Evolutionary conservation across 108 stramenopile species (phyloP).

Genomic region (Skeletonema marinoi): DNA sequence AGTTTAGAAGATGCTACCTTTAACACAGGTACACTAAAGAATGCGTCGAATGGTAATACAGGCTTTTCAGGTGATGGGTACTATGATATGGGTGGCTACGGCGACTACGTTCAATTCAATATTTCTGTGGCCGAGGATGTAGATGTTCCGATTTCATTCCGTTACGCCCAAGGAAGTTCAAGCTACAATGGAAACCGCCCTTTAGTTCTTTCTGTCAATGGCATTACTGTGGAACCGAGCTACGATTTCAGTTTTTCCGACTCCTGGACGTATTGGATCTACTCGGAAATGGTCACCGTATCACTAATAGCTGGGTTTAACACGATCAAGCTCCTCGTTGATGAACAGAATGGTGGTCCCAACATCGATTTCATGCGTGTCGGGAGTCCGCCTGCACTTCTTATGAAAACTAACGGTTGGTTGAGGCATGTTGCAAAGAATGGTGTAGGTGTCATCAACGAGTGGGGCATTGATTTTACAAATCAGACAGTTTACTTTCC

Average conservation of each 20-base stretch:
- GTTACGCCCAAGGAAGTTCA: constrained; percentile 13
- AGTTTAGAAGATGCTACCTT: constrained; percentile 6
- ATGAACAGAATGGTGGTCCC: constrained; percentile 27
- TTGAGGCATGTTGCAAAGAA: constrained; percentile 30
- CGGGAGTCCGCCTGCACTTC: constrained; percentile 42
- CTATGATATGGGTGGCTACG: constrained; percentile 26
- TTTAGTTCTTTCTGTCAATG: constrained; percentile 22
- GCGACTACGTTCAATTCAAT: constrained; percentile 28
- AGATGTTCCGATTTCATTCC: constrained; percentile 31
- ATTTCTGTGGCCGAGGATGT: constrained; percentile 15
- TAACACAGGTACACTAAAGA: constrained; percentile 4
- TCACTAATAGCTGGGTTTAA: constrained; percentile 28
- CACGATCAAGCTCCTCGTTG: constrained; percentile 32
- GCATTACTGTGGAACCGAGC: constrained; percentile 1
- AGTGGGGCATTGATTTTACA: constrained; percentile 14
- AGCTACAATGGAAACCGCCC: constrained; percentile 26
- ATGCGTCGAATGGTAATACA: not conserved
- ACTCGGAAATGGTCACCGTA: constrained; percentile 33
- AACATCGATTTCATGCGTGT: constrained; percentile 50
- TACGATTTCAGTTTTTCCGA: constrained; percentile 29
- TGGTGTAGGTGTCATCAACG: constrained; percentile 24
- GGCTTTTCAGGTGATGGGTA: constrained; percentile 36
- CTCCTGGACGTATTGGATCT: constrained; percentile 38
- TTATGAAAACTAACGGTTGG: constrained; percentile 43
- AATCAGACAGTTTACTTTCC: constrained; percentile 9